A percentile compares a stretch with the other conserved stretches of the same genome.
Evolutionary conservation across 2,329 filamentous ascomycete species (phyloP).

Genomic region (Rhinocladiella similis): DNA sequence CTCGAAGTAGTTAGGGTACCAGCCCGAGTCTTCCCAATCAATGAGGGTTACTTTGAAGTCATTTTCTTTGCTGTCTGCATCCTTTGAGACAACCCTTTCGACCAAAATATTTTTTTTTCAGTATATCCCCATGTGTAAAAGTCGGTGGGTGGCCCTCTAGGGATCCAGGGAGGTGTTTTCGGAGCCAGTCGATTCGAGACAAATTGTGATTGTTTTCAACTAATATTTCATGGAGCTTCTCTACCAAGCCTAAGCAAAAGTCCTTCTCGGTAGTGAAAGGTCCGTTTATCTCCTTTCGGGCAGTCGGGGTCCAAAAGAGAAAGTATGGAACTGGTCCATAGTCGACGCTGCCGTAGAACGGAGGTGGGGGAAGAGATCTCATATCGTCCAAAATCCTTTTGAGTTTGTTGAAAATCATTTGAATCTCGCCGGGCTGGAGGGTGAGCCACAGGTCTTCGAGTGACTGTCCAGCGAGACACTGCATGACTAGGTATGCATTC

Average conservation of each 20-base stretch:
- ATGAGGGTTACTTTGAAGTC: slow-evolving; percentile 34
- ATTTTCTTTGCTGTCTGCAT: neutral
- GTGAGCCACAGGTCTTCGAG: slow-evolving; percentile 27
- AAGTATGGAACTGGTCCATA: slow-evolving; percentile 25
- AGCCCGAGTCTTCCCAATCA: slow-evolving; percentile 44
- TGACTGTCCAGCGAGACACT: slow-evolving; percentile 31
- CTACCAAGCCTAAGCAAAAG: slow-evolving; percentile 14
- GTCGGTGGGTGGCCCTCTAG: slow-evolving; percentile 31
- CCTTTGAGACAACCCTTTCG: slow-evolving; percentile 14
- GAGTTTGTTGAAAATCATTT: slow-evolving; percentile 26
- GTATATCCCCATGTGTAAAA: slow-evolving; percentile 38
- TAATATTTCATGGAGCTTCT: slow-evolving; percentile 25
- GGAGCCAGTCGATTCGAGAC: slow-evolving; percentile 31
- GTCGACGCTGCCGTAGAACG: slow-evolving; percentile 27
- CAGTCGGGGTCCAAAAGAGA: slow-evolving; percentile 33
- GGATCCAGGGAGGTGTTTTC: slow-evolving; percentile 28
- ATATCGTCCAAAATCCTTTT: slow-evolving; percentile 30
- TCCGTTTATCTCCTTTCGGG: slow-evolving; percentile 31
- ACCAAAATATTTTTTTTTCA: slow-evolving; percentile 37
- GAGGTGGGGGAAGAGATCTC: slow-evolving; percentile 32
- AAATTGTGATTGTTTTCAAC: slow-evolving; percentile 22
- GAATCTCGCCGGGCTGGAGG: slow-evolving; percentile 28
- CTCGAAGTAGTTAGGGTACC: slow-evolving; percentile 44
- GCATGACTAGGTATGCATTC: slow-evolving; percentile 35
- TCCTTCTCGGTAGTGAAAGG: slow-evolving; percentile 31